phyloP scores from a whole-genome alignment of 2,329 filamentous ascomycete genomes.

The Fusarium acutatum region DNA sequence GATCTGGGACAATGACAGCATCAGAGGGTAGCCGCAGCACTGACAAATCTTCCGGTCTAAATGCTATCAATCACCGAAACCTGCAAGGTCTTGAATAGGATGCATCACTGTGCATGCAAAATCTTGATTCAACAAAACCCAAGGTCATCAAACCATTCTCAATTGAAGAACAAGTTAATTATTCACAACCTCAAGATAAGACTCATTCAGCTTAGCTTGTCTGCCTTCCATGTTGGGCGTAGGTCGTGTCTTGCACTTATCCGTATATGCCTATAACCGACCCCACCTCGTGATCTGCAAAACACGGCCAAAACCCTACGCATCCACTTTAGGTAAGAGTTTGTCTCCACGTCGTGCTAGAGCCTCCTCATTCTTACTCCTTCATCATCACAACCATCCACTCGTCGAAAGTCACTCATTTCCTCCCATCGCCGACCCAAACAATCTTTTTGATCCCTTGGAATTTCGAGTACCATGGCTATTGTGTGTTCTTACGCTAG shows the following conservation, averaged over 20 bases:
- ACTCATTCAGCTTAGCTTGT: slow-evolving; percentile 12
- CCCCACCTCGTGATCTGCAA: background rate
- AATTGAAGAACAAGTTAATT: background rate
- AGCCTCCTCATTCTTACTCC: slow-evolving; percentile 29
- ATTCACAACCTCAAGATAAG: background rate
- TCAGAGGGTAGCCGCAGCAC: background rate
- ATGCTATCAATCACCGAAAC: background rate
- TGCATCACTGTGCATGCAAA: background rate
- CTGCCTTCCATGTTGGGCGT: background rate
- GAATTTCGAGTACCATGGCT: background rate
- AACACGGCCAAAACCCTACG: slow-evolving; percentile 11
- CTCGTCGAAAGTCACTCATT: background rate
- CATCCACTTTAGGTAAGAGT: slow-evolving; percentile 22
- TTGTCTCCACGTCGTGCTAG: slow-evolving; percentile 16
- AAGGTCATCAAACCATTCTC: background rate
- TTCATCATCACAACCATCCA: slow-evolving; percentile 30
- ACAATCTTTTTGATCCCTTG: background rate
- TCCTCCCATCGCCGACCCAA: background rate
- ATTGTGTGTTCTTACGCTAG: background rate
- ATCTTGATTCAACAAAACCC: background rate
- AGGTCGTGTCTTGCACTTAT: background rate
- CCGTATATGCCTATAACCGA: slow-evolving; percentile 14
- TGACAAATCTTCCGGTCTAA: background rate
- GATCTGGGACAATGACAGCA: slow-evolving; percentile 28
- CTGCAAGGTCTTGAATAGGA: background rate